Percentiles rank a stretch among this genome's conserved stretches.
Conservation (phyloP, 495 filamentous ascomycete species). For the Chaetomium fimeti region DNA sequence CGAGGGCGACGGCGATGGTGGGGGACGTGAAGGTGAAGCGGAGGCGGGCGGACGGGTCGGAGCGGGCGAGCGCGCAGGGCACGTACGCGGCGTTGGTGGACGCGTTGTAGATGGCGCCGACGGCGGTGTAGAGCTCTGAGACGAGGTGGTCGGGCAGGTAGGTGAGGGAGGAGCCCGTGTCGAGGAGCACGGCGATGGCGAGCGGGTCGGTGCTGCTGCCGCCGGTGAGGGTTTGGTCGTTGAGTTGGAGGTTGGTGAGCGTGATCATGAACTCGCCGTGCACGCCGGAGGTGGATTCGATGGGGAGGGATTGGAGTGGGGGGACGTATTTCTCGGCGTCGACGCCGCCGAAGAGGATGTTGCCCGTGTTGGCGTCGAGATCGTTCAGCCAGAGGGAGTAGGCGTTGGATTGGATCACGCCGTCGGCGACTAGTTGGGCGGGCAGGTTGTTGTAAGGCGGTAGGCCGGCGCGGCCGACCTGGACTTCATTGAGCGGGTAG, state of each 20-base stretch:
- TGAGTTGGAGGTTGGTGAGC: conserved; percentile 57
- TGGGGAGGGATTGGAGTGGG: conserved; percentile 69
- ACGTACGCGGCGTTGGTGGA: conserved; percentile 62
- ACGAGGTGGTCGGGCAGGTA: conserved; percentile 77
- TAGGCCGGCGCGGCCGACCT: conserved; percentile 60
- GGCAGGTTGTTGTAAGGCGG: conserved; percentile 76
- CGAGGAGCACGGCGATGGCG: conserved; percentile 71
- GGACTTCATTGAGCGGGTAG: conserved; percentile 79
- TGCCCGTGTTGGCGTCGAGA: conserved; percentile 69
- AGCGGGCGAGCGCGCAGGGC: conserved; percentile 64
- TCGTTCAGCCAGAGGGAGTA: conserved; percentile 92
- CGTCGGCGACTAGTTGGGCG: conserved; percentile 65
- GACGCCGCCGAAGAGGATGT: conserved; percentile 89
- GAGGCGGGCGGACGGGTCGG: conserved; percentile 51
- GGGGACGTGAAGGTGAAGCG: conserved; percentile 67
- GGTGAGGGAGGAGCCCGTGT: conserved; percentile 87
- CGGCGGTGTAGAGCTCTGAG: conserved; percentile 58
- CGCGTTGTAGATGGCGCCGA: conserved; percentile 62
- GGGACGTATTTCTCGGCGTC: conserved; percentile 77
- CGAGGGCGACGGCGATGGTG: conserved; percentile 68
- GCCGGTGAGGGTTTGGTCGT: conserved; percentile 42
- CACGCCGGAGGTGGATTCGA: conserved; percentile 57
- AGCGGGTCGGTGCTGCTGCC: conserved; percentile 37
- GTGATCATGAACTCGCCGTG: conserved; percentile 82
- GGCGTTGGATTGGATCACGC: conserved; percentile 72